Evolutionary conservation across 2,329 filamentous ascomycete species (phyloP), one percentile per base, ranked within the genome.

Genomic region (Fusarium nematophilum): DNA sequence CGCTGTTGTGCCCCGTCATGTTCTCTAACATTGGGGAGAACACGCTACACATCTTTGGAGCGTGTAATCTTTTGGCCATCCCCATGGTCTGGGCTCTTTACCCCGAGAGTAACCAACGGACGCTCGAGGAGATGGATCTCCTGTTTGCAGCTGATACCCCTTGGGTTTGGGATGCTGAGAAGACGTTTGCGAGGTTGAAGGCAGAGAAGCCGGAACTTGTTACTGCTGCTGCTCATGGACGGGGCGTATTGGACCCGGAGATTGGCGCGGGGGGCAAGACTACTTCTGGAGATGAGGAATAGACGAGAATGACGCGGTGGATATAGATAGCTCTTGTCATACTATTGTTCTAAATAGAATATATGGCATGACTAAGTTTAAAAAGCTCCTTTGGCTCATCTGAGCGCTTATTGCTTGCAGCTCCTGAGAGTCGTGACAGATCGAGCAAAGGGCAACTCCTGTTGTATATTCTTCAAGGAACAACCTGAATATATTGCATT

Each of bases 111-210:
- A 91, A 88, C 68, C 87, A 90, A 70, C 83, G 90, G 0, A 92
- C 89, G 0, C 77, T 92, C 0, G 90, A 92, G 67, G 89, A 92
- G 68, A 92, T 92, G 79, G 86, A 93, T 57, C 74, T 92, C 0
- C 74, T 92, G 0, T 92, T 93, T 64, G 87, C 89, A 0, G 82
- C 86, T 1, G 79, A 87, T 14, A 87, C 81, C 0, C 84, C 85
- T 4, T 92, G 87, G 86, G 83, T 83, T 2, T 92, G 90, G 89
- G 86, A 90, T 45, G 88, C 87, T 0, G 88, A 90, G 74, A 81
- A 78, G 66, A 86, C 83, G 25, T 90, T 90, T 73, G 80, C 79
- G 5, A 78, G 77, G n/a, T 76, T 90, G 43, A 88, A 86, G 72
- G 83, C 78, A 5, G 84, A 88, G 69, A 85, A 85, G 53, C 85